Base-by-base conservation (phyloP, 208 protist genomes). In the Trypanosoma lewisi region DNA sequence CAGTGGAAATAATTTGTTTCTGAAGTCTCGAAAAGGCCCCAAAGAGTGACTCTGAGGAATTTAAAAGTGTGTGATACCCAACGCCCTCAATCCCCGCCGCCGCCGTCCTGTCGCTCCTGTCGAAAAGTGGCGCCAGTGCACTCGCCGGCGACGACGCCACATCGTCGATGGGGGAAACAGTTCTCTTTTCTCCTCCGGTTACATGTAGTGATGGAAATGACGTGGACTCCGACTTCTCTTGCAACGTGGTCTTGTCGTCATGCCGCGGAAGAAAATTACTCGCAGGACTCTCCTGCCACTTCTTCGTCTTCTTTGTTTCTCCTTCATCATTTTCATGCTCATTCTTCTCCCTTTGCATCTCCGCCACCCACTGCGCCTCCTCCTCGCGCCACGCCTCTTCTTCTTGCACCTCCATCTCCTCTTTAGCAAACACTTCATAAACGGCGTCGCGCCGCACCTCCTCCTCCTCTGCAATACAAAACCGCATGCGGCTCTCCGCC, bases 361-460 rank as follows among this genome's bases (percentile, higher is more conserved):
- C 50, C 27, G 16, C 39, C 1, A 30, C 73, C 77, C 77, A 77
- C 14, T 52, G 67, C 6, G 44, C 53, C 42, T 83, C 71, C 55
- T 84, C 82, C 21, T 59, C 65, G 14, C 39, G 39, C 82, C 75
- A 79, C 28, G 63, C 75, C 44, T 73, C 76, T 21, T 69, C 80
- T 42, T 83, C 73, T 6, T 60, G 31, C 2, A 58, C 28, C 50
- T 61, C 62, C 27, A 80, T 23, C 21, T 79, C 62, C 28, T 57
- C 55, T 42, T 30, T 66, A 9, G 63, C 71, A 58, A 57, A 77
- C 16, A 44, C 14, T 45, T 77, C 71, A 30, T 77, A 67, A 6
- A 71, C n/a, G 16, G 31, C 37, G 41, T 77, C 63, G 0, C 71
- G 62, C 9, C 41, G 30, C n/a, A 63, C 19, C 23, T 71, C 64